A percentile compares a stretch with the other conserved stretches of the same genome.
phyloP scores from a whole-genome alignment of 2,329 filamentous ascomycete genomes.

The Fusarium sp. region DNA sequence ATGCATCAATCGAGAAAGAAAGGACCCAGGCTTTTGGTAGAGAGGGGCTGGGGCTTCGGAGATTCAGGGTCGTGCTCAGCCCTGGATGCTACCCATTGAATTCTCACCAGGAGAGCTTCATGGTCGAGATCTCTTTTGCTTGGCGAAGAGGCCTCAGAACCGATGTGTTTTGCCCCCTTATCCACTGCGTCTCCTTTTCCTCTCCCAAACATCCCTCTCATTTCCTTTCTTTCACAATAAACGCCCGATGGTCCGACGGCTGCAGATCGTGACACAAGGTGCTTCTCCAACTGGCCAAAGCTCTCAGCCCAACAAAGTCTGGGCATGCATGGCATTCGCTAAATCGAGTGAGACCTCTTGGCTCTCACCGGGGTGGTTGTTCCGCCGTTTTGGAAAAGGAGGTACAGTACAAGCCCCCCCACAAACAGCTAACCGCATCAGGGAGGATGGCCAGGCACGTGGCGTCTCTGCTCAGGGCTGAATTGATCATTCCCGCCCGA shows the following conservation, averaged over 20 bases:
- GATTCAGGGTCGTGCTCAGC: background rate
- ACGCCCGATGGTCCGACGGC: background rate
- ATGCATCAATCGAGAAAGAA: background rate
- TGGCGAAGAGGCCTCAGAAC: background rate
- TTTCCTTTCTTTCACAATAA: background rate
- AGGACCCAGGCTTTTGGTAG: background rate
- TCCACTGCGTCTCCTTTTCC: background rate
- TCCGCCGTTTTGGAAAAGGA: constrained; percentile 3
- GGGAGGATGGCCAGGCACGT: background rate
- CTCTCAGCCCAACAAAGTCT: background rate
- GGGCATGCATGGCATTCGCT: background rate
- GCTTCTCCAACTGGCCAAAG: background rate
- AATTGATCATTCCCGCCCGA: background rate
- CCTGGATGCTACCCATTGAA: background rate
- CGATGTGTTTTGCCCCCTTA: no score
- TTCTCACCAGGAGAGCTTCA: background rate
- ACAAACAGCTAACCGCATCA: background rate
- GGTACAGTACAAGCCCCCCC: background rate
- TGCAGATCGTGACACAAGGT: background rate
- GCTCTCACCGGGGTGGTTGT: background rate
- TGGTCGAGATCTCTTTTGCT: background rate
- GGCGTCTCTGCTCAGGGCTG: constrained; percentile 1
- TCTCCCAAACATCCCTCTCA: background rate
- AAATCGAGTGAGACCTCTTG: background rate
- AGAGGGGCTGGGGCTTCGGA: background rate